These are phyloP conservation scores for Stentor roeselii DNA, from an alignment of 73 alveolate genomes.

Conservation along the genomic window DNA sequence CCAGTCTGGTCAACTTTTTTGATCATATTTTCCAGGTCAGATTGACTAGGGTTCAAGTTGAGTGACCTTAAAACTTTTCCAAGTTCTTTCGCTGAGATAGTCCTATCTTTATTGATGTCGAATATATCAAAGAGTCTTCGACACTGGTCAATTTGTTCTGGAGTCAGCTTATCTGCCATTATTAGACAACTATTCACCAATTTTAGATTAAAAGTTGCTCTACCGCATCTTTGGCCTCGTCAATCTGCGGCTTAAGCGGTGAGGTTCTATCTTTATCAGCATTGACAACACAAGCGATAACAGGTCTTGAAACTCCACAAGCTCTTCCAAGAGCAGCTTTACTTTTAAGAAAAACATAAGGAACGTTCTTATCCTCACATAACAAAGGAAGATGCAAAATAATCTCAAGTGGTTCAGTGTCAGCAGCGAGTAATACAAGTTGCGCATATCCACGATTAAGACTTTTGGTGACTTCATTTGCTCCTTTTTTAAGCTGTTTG, in stretches of 20 bases:
- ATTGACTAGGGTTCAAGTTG: constrained; percentile 88
- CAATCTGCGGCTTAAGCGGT: constrained; percentile 26
- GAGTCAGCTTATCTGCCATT: constrained; percentile 65
- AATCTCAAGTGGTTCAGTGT: constrained; percentile 99
- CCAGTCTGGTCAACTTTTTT: constrained; percentile 86
- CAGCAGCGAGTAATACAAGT: constrained; percentile 98
- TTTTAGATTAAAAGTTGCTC: constrained; percentile 25
- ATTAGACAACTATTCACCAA: background rate
- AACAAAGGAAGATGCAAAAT: constrained; percentile 96
- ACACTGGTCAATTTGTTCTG: constrained; percentile 92
- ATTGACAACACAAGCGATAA: constrained; percentile 67
- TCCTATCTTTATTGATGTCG: constrained; percentile 94
- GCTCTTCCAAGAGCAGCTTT: constrained; percentile 98
- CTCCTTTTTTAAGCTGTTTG: constrained; percentile 96
- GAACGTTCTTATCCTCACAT: constrained; percentile 98
- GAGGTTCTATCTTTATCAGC: background rate
- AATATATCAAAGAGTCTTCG: constrained; percentile 89
- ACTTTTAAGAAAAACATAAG: constrained; percentile 96
- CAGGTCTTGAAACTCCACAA: constrained; percentile 98
- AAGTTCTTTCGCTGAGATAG: constrained; percentile 82
- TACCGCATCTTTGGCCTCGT: constrained; percentile 29
- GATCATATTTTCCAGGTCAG: constrained; percentile 87
- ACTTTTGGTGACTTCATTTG: constrained; percentile 96
- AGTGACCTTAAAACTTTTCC: constrained; percentile 78
- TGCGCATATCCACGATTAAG: constrained; percentile 98